Evolutionary conservation across 495 filamentous ascomycete species (phyloP).

Genomic region (Penicillium fimorum): DNA sequence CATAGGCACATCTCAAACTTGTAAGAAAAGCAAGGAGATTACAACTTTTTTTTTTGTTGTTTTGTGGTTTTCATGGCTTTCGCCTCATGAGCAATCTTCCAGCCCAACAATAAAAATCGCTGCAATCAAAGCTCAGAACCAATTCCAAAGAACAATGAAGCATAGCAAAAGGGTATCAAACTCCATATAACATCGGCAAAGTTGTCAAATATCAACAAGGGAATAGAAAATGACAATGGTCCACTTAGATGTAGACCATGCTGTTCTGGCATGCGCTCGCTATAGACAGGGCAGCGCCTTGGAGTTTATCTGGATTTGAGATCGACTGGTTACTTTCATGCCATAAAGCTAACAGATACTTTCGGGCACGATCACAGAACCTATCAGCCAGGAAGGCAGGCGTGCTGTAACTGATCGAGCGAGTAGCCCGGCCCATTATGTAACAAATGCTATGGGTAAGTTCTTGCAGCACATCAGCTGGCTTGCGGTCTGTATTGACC

Average conservation of each 20-base stretch:
- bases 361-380: constrained; percentile 65
- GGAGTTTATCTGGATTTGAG: neutral
- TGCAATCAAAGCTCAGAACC: neutral
- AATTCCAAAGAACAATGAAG: neutral
- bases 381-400: constrained; percentile 74
- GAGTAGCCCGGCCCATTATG: constrained; percentile 72
- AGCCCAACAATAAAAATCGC: neutral
- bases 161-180: neutral
- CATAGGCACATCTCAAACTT: neutral
- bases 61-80: neutral
- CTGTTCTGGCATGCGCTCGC: neutral
- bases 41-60: constrained; percentile 8
- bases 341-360: constrained; percentile 48
- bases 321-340: neutral
- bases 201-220: neutral
- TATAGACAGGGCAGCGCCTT: neutral
- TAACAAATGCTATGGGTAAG: constrained; percentile 73
- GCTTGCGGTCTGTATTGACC: constrained; percentile 26
- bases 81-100: neutral
- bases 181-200: neutral
- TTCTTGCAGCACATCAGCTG: constrained; percentile 54
- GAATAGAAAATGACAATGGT: neutral
- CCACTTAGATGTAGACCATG: constrained; percentile 13
- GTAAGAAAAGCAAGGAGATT: neutral
- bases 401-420: constrained; percentile 69